Base-by-base conservation (phyloP, 1,139 yeast species). In the Nadsonia commutata region DNA sequence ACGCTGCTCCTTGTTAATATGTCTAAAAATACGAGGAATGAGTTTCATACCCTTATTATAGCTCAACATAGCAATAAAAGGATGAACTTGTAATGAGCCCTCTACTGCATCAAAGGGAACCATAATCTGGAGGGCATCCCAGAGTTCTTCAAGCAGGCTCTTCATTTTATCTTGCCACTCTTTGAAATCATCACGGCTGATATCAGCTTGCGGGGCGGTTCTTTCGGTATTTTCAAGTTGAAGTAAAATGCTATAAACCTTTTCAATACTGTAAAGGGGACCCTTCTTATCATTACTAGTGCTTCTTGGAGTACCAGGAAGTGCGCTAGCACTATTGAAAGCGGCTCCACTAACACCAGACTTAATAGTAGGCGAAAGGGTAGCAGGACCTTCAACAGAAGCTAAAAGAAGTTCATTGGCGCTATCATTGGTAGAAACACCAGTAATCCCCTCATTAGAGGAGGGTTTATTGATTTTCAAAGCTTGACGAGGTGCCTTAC, bases 21-120 rank as follows among this genome's bases (percentile, higher is more conserved):
- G 85, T 57, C 86, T 80, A 70, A 86, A 85, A 48, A 85, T 72
- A 63, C 98, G 78, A 40, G 90, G 88, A 65, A 90, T 78, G 39
- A 86, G 72, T 62, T 85, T 88, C 67, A 85, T 78, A 46, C 94
- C 93, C 65, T 90, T 90, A 56, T 83, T 84, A 57, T 80, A 84
- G 38, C 83, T 76, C 53, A 90, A 70, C 60, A 86, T 78, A 52
- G 86, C 85, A 50, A 86, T 76, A 55, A 90, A 88, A 37, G 95
- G 94, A 56, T 83, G 84, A 9, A 21, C 23, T 21, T 21, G 23
- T 36, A 78, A 76, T 58, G 37, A 38, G 56, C 56, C 70, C 68
- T 55, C 54, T 37, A 55, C 50, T 31, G 52, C 50, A 50, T 72
- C 77, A 20, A 65, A 59, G 18, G 74, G 72, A 22, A 74, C 74